phyloP scores from a whole-genome alignment of 169 alveolate species.

The Neospora caninum region DNA sequence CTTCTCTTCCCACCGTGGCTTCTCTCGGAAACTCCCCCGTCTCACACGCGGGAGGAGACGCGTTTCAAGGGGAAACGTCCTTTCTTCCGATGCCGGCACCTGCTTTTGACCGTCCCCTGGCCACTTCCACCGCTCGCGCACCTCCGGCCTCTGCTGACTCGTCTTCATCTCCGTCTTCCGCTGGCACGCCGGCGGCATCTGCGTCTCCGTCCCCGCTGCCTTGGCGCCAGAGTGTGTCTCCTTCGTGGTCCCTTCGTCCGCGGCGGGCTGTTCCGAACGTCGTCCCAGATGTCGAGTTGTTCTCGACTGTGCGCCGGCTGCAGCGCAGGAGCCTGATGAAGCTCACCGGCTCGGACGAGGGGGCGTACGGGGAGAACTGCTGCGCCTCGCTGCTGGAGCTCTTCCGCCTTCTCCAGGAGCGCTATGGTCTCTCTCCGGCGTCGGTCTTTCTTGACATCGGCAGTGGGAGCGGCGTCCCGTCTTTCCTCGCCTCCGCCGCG shows the following conservation, averaged over 20 bases:
- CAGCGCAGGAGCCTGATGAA: constrained; percentile 27
- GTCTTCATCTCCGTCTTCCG: no score
- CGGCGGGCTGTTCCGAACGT: not conserved
- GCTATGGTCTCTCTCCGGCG: constrained; percentile 31
- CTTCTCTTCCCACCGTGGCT: no score
- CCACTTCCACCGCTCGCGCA: no score
- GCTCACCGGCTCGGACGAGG: constrained; percentile 40
- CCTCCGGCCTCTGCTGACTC: no score
- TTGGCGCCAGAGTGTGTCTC: not conserved
- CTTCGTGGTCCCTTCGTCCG: not conserved
- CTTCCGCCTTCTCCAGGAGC: constrained; percentile 36
- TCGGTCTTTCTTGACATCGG: constrained; percentile 64
- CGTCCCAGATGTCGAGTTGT: not conserved
- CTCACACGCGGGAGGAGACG: no score
- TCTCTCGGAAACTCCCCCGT: no score
- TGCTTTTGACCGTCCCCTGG: no score
- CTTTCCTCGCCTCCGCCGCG: constrained; percentile 52
- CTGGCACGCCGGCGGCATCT: no score
- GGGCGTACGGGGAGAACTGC: constrained; percentile 65
- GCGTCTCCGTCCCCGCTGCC: not conserved
- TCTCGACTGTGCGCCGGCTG: constrained; percentile 2
- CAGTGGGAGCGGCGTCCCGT: constrained; percentile 67
- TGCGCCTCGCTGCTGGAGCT: constrained; percentile 42
- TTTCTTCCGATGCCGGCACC: no score
- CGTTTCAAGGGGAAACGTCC: no score